Evolutionary conservation across 2,329 filamentous ascomycete genomes (phyloP).

Genomic region (Bipolaris zeicola): DNA sequence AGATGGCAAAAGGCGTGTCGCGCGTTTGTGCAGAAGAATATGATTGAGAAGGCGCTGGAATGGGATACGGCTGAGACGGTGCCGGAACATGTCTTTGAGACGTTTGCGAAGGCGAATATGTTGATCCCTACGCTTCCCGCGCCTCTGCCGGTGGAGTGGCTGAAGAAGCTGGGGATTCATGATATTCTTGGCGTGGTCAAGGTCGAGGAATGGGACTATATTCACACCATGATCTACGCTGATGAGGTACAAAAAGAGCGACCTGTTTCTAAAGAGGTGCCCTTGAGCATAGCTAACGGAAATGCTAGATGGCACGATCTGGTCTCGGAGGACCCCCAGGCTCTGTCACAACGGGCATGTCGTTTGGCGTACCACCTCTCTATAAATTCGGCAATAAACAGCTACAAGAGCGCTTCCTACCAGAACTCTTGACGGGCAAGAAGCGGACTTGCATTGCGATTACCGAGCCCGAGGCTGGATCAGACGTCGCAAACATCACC

Average conservation of each 20-base stretch:
- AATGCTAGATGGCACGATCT: slow-evolving; percentile 62
- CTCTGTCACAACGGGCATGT: slow-evolving; percentile 72
- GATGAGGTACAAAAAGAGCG: slow-evolving; percentile 60
- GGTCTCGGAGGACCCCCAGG: slow-evolving; percentile 68
- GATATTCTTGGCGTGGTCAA: slow-evolving; percentile 69
- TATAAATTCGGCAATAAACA: slow-evolving; percentile 68
- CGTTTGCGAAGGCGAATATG: slow-evolving; percentile 70
- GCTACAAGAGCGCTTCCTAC: slow-evolving; percentile 72
- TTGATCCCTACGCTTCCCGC: slow-evolving; percentile 72
- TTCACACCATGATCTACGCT: slow-evolving; percentile 71
- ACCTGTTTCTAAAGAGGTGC: too few species aligned
- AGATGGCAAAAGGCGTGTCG: slow-evolving; percentile 72
- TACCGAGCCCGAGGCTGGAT: slow-evolving; percentile 76
- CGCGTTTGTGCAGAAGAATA: slow-evolving; percentile 67
- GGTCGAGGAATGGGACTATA: slow-evolving; percentile 75
- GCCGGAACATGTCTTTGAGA: slow-evolving; percentile 66
- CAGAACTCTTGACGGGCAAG: slow-evolving; percentile 68
- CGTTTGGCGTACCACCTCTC: slow-evolving; percentile 74
- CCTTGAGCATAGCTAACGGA: not conserved
- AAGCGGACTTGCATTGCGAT: slow-evolving; percentile 77
- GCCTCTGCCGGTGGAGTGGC: slow-evolving; percentile 70
- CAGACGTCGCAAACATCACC: slow-evolving; percentile 73
- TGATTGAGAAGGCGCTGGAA: slow-evolving; percentile 67
- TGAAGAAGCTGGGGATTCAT: slow-evolving; percentile 68
- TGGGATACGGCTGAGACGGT: slow-evolving; percentile 72